Evolutionary conservation across 306 rosid genomes (phyloP).

Genomic region (Lathyrus oleraceus): DNA sequence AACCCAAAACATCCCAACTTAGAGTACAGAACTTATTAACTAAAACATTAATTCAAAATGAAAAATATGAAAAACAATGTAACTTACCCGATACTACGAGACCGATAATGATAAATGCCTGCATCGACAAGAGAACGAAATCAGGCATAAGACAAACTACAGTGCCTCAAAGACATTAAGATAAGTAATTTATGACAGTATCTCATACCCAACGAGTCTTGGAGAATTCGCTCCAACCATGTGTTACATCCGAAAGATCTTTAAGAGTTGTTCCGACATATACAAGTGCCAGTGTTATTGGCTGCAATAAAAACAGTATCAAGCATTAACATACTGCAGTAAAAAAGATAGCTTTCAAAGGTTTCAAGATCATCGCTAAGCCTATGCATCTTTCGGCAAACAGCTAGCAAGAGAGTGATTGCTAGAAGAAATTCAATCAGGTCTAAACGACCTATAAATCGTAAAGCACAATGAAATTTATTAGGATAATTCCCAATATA

Average conservation of each 20-base stretch:
- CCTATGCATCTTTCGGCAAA: neutral
- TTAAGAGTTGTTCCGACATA: conserved; percentile 94
- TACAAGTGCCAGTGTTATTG: conserved; percentile 83
- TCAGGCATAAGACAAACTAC: conserved; percentile 7
- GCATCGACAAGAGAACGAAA: conserved; percentile 50
- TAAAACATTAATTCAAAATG: neutral
- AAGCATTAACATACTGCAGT: conserved; percentile 13
- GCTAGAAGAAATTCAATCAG: conserved; percentile 30
- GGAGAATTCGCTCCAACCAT: conserved; percentile 88
- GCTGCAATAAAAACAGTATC: conserved; percentile 56
- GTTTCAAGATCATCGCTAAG: conserved; percentile 11
- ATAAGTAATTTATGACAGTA: conserved; percentile 25
- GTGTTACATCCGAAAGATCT: conserved; percentile 95
- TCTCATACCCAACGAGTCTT: conserved; percentile 84
- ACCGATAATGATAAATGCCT: conserved; percentile 74
- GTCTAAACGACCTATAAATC: neutral
- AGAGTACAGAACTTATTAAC: neutral
- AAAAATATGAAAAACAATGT: conserved; percentile 4
- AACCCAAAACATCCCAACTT: conserved; percentile 35
- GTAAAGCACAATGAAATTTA: conserved; percentile 9
- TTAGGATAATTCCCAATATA: conserved; percentile 21
- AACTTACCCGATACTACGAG: conserved; percentile 75
- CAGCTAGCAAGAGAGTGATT: conserved; percentile 8
- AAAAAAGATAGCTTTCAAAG: conserved; percentile 9
- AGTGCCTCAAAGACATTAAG: conserved; percentile 12